phyloP scores from a whole-genome alignment of 176 grass and related monocot genomes.

The Zoysia japonica region DNA sequence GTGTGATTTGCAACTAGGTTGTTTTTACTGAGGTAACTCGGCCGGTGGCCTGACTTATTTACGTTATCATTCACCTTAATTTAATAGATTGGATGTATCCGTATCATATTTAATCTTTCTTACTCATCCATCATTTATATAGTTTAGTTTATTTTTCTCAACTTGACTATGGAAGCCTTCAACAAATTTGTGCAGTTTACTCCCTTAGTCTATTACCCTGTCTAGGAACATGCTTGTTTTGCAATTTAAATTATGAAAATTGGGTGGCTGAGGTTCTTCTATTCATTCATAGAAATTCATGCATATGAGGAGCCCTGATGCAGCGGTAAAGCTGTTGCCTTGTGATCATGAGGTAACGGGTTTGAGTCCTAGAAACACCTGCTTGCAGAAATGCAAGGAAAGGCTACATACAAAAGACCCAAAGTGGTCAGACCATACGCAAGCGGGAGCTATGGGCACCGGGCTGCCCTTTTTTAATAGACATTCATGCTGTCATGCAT shows the following conservation, averaged over 20 bases:
- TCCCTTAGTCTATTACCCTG: background rate
- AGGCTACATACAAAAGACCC: no score
- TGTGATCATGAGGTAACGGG: no score
- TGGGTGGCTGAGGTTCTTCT: slow-evolving; percentile 6
- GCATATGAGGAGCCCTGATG: no score
- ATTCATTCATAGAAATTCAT: slow-evolving; percentile 24
- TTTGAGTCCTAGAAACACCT: no score
- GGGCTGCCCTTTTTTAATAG: no score
- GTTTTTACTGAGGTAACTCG: background rate
- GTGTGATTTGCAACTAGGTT: background rate
- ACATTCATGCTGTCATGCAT: no score
- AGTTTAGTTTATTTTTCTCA: background rate
- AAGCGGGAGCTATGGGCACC: no score
- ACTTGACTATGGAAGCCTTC: background rate
- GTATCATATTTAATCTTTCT: background rate
- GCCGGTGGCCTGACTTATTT: background rate
- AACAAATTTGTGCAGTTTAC: background rate
- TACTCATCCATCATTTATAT: background rate
- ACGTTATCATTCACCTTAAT: background rate
- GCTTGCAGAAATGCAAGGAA: no score
- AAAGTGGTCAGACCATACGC: no score
- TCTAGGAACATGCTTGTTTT: background rate
- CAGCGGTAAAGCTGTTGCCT: background rate
- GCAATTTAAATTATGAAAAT: background rate
- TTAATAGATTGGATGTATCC: background rate